Evolutionary conservation across 768 basidiomycete genomes (phyloP), one percentile per base, ranked within the genome.

Genomic region (Lactifluus subvellereus): DNA sequence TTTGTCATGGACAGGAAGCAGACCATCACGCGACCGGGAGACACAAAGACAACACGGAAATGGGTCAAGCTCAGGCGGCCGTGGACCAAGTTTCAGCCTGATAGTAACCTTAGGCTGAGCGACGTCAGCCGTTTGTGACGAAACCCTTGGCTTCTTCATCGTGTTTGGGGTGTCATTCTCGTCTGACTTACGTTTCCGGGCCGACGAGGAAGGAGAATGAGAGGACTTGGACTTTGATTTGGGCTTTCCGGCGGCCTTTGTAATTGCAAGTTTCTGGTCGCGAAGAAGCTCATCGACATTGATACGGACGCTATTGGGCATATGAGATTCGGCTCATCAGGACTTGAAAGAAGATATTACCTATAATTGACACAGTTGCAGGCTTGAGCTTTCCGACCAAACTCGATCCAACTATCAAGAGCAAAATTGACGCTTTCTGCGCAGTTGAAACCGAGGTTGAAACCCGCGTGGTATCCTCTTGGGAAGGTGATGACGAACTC

Each of bases 371-470:
- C 79, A 69, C 89, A 91, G 69, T 82, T 76, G 68, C 91, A 92
- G 4, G 78, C 84, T 65, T 85, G 85, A 7, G 96, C 95, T 59
- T 80, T 83, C 60, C 91, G 79, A 1, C 94, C 96, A 20, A 95
- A 74, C 47, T 94, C 92, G 6, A 98, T 74, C 95, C 95, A 98
- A 66, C 89, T 91, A 48, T 97, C 91, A 32, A 97, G 77, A 0
- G 96, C 96, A 71, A 98, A 98, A 72, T 98, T 98, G 70, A 97
- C 92, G 66, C 91, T 93, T 75, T 98, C 96, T 1, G 96, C 96
- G 69, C 94, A 97, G 70, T 98, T 98, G 71, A 97, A 85, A 7
- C 92, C 96, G 48, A 97, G 77, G 71, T 98, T 98, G 79, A 98
- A 96, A 20, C 96, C 96, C 4, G 94, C 92, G 72, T 98, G 96